These are phyloP conservation scores for Marchantia paleacea DNA, from an alignment of 225 moss, liverwort and hornwort species.

Conservation along the genomic window DNA sequence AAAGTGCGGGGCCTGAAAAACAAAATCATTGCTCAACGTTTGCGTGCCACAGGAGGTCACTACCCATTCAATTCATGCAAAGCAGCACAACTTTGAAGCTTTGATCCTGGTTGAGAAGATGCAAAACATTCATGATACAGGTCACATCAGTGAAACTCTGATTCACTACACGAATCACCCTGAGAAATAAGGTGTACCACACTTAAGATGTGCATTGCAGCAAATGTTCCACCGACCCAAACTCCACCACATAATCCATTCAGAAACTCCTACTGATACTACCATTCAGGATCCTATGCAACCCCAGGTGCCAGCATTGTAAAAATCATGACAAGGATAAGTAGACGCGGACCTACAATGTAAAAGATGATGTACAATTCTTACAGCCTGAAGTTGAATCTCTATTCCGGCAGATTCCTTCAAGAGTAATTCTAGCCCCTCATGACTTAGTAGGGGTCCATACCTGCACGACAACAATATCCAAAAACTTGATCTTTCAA, in stretches of 20 bases:
- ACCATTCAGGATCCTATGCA: not conserved
- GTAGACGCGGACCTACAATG: conserved; percentile 78
- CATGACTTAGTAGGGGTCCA: conserved; percentile 60
- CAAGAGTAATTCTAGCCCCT: conserved; percentile 55
- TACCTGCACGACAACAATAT: conserved; percentile 44
- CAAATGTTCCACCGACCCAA: too few species aligned
- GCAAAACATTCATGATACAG: not conserved
- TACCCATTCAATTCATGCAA: not conserved
- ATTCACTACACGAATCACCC: too few species aligned
- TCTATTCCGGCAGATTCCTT: conserved; percentile 55
- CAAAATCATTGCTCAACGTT: conserved; percentile 26
- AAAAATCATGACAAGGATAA: conserved; percentile 3
- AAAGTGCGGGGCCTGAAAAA: conserved; percentile 31
- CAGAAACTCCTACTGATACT: too few species aligned
- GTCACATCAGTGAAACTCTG: too few species aligned
- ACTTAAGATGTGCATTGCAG: too few species aligned
- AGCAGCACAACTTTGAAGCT: not conserved
- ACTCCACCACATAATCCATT: too few species aligned
- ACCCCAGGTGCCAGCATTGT: not conserved
- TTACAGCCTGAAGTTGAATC: conserved; percentile 79
- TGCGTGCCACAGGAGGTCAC: not conserved
- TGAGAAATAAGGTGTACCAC: too few species aligned
- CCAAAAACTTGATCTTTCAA: not conserved
- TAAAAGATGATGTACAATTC: conserved; percentile 89
- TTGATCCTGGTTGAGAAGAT: not conserved